Evolutionary conservation across 352 stramenopile species (phyloP), one percentile per base, ranked within the genome.

Genomic region (Globisporangium heterothallicum): DNA sequence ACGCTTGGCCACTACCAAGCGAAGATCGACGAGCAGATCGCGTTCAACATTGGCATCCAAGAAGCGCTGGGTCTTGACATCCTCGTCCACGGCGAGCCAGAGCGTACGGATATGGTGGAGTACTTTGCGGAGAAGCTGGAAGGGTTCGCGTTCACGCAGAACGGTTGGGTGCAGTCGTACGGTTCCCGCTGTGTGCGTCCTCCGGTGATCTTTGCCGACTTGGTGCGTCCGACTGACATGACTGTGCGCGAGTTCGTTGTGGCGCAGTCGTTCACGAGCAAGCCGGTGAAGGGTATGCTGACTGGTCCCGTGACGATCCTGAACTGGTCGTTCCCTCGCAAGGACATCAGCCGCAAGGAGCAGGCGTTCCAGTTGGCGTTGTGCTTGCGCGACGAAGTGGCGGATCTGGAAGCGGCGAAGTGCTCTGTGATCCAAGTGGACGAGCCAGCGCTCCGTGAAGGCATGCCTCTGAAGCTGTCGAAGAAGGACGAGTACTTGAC

Each of bases 81-180:
- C 57, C 61, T 98, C 2, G 92, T 98, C 27, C 92, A 98, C 63
- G 92, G 92, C 49, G 92, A 98, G 59, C 73, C 88, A 4, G 92
- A 98, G 66, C 86, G 89, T 59, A 97, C 86, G 4, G 92, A 97
- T 70, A 98, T 98, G 92, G 92, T 98, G 2, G 88, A 98, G 75
- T 98, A 95, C 74, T 97, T 98, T 63, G 92, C 79, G 4, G 84
- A 97, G 71, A 92, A 97, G 68, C 72, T 98, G 19, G 75, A 96
- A 16, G 92, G 92, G 19, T 95, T 97, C 45, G 75, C 88, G 1
- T 96, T 98, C 68, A 95, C 86, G 21, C 61, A 89, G 53, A 95
- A 97, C 60, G 92, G 88, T 19, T 98, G 92, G 92, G 88, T 97
- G 38, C 91, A 97, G 68, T 96, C 84, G 43, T 97, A 97, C 72